Conservation (phyloP, 768 basidiomycete species). For the Trametes elegans region DNA sequence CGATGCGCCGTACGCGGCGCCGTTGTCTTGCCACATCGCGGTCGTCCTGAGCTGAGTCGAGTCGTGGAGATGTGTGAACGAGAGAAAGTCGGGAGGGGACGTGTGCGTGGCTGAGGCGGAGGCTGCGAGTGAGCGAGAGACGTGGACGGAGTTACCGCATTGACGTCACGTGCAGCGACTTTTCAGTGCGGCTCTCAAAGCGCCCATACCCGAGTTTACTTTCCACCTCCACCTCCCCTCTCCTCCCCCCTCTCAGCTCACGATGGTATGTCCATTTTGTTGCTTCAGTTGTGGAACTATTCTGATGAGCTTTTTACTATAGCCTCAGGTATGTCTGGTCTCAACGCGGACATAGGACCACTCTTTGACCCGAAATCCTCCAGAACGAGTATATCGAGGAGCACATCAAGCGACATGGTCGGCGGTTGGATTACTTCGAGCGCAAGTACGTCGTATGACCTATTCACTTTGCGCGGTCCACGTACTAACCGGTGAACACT, state of each 20-base stretch:
- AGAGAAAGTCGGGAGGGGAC: constrained; percentile 2
- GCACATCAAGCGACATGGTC: constrained; percentile 95
- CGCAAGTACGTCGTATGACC: constrained; percentile 67
- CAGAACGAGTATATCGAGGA: constrained; percentile 99
- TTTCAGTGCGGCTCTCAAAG: background rate
- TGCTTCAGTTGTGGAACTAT: background rate
- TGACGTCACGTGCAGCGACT: constrained; percentile 18
- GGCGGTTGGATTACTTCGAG: constrained; percentile 94
- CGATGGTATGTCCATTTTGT: constrained; percentile 26
- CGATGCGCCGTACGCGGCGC: constrained; percentile 53
- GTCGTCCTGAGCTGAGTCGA: too few relatives aligned
- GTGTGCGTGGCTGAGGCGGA: constrained; percentile 5
- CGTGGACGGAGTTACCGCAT: constrained; percentile 9
- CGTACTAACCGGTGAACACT: too few relatives aligned
- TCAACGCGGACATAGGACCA: background rate
- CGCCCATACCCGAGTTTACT: constrained; percentile 5
- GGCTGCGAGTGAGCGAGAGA: constrained; percentile 10
- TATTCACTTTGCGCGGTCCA: too few relatives aligned
- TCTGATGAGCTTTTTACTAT: constrained; percentile 2
- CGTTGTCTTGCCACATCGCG: constrained; percentile 80
- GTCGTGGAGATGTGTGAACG: constrained; percentile 3
- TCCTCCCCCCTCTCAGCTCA: constrained; percentile 12
- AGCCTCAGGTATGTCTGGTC: constrained; percentile 62
- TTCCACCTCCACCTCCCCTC: constrained; percentile 1
- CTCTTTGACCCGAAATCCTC: background rate